Evolutionary conservation across 2,329 filamentous ascomycete species (phyloP).

Genomic region (Stagonosporopsis rhizophila): DNA sequence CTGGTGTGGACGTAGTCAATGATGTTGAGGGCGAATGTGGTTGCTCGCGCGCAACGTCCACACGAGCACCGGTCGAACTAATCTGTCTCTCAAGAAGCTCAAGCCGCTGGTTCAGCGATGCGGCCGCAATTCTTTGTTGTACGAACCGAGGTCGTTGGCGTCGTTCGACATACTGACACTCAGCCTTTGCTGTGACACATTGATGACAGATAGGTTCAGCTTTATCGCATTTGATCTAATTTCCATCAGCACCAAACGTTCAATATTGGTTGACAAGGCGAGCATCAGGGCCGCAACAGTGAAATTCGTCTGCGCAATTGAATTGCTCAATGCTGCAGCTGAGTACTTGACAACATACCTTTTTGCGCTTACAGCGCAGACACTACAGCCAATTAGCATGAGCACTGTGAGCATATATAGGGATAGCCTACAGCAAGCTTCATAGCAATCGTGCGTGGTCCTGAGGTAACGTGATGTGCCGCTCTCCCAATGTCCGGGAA

Average conservation of each 20-base stretch:
- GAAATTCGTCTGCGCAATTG: not conserved
- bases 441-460: slow-evolving; percentile 5
- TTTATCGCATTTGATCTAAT: slow-evolving; percentile 41
- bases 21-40: slow-evolving; percentile 10
- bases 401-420: not conserved
- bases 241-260: not conserved
- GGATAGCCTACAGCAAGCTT: slow-evolving; percentile 21
- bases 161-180: slow-evolving; percentile 41
- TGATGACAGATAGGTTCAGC: slow-evolving; percentile 34
- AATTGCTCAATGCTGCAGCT: not conserved
- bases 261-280: not conserved
- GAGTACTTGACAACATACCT: slow-evolving; percentile 9
- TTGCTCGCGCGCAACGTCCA: not conserved
- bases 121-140: slow-evolving; percentile 31
- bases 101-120: slow-evolving; percentile 31
- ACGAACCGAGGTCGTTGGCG: slow-evolving; percentile 33
- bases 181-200: slow-evolving; percentile 31
- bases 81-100: slow-evolving; percentile 38
- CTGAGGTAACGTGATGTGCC: not conserved
- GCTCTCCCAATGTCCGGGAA: not conserved
- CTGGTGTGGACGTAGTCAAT: not conserved
- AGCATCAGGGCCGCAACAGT: not conserved
- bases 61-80: not conserved
- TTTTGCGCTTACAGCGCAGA: slow-evolving; percentile 23
- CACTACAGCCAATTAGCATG: slow-evolving; percentile 11